phyloP scores from a whole-genome alignment of 345 rosid genomes.

The Heritiera fomes region DNA sequence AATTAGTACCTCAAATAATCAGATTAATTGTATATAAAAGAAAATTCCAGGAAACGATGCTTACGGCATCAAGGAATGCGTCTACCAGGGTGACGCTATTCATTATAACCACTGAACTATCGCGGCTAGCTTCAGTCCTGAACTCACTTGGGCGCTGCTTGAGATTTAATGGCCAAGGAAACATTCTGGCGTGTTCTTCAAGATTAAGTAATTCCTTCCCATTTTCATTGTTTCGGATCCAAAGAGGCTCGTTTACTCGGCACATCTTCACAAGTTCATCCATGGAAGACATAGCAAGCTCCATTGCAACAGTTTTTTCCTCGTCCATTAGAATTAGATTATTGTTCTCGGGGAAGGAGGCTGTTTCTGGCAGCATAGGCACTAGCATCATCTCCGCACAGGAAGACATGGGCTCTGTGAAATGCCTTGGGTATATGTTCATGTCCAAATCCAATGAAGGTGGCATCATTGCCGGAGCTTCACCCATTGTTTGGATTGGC shows the following conservation, averaged over 20 bases:
- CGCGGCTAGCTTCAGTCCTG: slow-evolving; percentile 73
- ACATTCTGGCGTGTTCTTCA: slow-evolving; percentile 65
- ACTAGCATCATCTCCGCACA: slow-evolving; percentile 51
- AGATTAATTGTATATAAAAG: neutral
- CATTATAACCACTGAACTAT: slow-evolving; percentile 79
- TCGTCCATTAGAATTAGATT: slow-evolving; percentile 53
- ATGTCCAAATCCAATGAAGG: slow-evolving; percentile 78
- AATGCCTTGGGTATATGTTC: slow-evolving; percentile 52
- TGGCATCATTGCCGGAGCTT: slow-evolving; percentile 40
- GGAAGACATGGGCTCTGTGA: slow-evolving; percentile 41
- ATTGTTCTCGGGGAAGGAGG: slow-evolving; percentile 36
- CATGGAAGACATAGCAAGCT: slow-evolving; percentile 64
- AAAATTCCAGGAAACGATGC: slow-evolving; percentile 18
- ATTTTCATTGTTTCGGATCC: slow-evolving; percentile 47
- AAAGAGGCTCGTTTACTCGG: slow-evolving; percentile 57
- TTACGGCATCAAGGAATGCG: slow-evolving; percentile 79
- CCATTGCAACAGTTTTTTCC: slow-evolving; percentile 69
- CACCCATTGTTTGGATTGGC: slow-evolving; percentile 47
- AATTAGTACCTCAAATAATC: slow-evolving; percentile 42
- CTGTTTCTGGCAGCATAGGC: slow-evolving; percentile 46
- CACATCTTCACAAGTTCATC: slow-evolving; percentile 77
- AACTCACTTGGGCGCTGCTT: slow-evolving; percentile 44
- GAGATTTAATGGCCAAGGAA: slow-evolving; percentile 59
- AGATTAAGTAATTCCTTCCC: slow-evolving; percentile 51
- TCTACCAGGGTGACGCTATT: slow-evolving; percentile 81